Base-by-base conservation (phyloP, 306 rosid genomes). In the Gleditsia sinensis region DNA sequence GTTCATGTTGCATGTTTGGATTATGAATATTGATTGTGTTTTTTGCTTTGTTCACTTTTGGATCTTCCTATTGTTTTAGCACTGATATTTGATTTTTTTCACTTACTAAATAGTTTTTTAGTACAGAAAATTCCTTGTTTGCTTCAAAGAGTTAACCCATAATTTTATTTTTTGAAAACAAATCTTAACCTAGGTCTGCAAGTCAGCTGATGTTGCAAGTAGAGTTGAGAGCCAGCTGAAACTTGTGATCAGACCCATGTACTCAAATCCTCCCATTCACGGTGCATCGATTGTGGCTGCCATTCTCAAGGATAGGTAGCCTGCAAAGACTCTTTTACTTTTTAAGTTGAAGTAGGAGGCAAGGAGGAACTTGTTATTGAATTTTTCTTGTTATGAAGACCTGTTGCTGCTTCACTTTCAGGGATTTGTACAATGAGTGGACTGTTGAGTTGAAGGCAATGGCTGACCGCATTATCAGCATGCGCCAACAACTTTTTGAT, bases 221-320 rank as follows among this genome's bases (percentile, higher is more conserved):
- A 87, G 71, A 81, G 98, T 92, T 68, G 99, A 95, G 84, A 95
- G 98, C 86, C 99, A 95, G 80, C 71, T 95, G 82, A 95, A 95
- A 79, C 98, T 95, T 59, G 99, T 95, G 81, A 86, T 95, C 74
- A 87, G 99, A 79, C 99, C 99, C 55, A 95, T 95, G 99, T 95
- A 88, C 82, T 95, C 99, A 34, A 95, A 54, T 77, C 99, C 98
- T 74, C 98, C 99, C 78, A 88, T 95, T 87, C 99, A 95, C 27
- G 99, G 99, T 67, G 99, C 98, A 76, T 87, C 99, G 27, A 95
- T 95, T 85, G 99, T 95, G 30, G 97, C 98, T 13, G 76, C 96
- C 60, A 80, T 95, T 82, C 96, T 95, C 66, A 92, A 84, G 86
- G 99, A 95, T 80, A 67, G 93, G 99, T 95, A 87, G 64, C 17